These are phyloP conservation scores for Fusarium xylarioides DNA, from an alignment of 2,329 filamentous ascomycete genomes.

Conservation along the genomic window DNA sequence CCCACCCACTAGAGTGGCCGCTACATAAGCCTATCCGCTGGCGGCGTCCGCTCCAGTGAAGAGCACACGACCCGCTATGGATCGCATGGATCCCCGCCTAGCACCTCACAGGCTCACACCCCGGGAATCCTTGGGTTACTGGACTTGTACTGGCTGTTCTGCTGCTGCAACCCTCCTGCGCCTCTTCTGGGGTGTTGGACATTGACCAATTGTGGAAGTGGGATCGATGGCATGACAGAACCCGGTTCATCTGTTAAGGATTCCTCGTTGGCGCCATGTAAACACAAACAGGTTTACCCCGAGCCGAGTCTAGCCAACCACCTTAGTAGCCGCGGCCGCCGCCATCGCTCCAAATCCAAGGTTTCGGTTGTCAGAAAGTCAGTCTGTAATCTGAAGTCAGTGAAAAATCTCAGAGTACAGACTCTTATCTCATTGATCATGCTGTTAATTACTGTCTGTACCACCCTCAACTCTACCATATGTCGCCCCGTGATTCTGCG, in stretches of 20 bases:
- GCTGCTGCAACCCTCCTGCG: constrained; percentile 37
- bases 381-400: background rate
- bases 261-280: background rate
- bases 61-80: constrained; percentile 24
- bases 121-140: constrained; percentile 14
- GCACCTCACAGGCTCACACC: constrained; percentile 18
- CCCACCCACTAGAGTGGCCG: constrained; percentile 38
- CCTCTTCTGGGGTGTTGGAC: constrained; percentile 22
- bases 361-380: background rate
- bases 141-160: background rate
- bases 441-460: background rate
- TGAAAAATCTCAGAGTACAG: background rate
- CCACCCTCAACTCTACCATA: background rate
- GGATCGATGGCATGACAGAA: background rate
- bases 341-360: constrained; percentile 26
- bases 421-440: background rate
- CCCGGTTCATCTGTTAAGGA: constrained; percentile 17
- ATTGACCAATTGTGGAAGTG: constrained; percentile 34
- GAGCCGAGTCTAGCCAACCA: constrained; percentile 16
- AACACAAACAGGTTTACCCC: constrained; percentile 27
- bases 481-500: background rate
- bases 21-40: constrained; percentile 41
- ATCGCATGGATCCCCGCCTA: background rate
- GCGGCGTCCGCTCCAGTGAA: constrained; percentile 32
- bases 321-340: constrained; percentile 26